A percentile compares a stretch with the other conserved stretches of the same genome.
Conservation (phyloP, 129 eudicot genomes). For the Silybum marianum region DNA sequence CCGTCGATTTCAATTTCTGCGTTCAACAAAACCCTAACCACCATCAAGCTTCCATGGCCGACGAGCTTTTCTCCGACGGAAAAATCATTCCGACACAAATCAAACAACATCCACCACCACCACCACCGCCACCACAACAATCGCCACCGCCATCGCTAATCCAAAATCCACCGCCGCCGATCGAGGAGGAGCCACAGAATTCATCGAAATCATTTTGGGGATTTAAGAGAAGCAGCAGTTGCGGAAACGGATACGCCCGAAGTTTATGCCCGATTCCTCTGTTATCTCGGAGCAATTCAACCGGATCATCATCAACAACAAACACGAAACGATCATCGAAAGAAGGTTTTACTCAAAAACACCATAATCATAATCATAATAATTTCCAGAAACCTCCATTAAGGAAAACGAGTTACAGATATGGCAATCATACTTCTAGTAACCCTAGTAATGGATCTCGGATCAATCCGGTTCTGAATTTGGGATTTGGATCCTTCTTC, state of each 20-base stretch:
- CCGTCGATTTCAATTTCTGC: slow-evolving; percentile 74
- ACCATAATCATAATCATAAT: slow-evolving; percentile 11
- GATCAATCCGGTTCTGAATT: slow-evolving; percentile 68
- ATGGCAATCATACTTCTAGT: slow-evolving; percentile 7
- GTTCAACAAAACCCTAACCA: slow-evolving; percentile 33
- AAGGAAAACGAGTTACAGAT: slow-evolving; percentile 45
- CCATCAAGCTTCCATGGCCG: slow-evolving; percentile 34
- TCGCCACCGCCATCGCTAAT: not conserved
- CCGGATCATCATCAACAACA: slow-evolving; percentile 59
- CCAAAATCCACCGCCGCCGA: slow-evolving; percentile 8
- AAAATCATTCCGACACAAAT: slow-evolving; percentile 28
- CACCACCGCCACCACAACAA: slow-evolving; percentile 21
- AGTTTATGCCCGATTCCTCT: slow-evolving; percentile 73
- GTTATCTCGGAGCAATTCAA: slow-evolving; percentile 77
- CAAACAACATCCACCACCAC: slow-evolving; percentile 17
- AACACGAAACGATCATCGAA: slow-evolving; percentile 51
- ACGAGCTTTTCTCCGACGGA: slow-evolving; percentile 39
- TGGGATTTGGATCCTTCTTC: slow-evolving; percentile 78
- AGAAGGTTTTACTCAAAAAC: slow-evolving; percentile 38
- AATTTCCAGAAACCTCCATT: slow-evolving; percentile 71
- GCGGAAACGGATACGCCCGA: slow-evolving; percentile 70
- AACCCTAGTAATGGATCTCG: slow-evolving; percentile 35
- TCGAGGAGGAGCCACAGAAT: slow-evolving; percentile 28
- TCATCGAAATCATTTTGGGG: slow-evolving; percentile 68
- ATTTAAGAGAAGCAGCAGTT: slow-evolving; percentile 77